phyloP scores from a whole-genome alignment of 306 rosid species.

The Malus fusca region DNA sequence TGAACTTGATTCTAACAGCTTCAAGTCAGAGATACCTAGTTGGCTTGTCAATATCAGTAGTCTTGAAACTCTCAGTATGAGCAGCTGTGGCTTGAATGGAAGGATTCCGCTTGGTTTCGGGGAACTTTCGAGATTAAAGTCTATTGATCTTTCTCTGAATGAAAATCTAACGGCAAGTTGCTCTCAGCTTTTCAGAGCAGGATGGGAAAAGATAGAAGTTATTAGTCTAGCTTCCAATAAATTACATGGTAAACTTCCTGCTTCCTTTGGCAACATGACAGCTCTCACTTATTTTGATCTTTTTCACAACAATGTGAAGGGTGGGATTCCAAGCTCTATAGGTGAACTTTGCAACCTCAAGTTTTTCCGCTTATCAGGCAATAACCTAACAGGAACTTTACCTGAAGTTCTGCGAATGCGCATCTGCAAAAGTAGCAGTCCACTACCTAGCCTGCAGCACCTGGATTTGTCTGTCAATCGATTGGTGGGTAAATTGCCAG shows the following conservation, averaged over 20 bases:
- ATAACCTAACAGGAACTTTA: slow-evolving; percentile 26
- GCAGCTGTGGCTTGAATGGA: slow-evolving; percentile 14
- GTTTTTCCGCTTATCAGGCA: neutral
- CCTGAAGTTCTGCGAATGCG: slow-evolving; percentile 28
- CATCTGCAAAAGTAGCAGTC: slow-evolving; percentile 3
- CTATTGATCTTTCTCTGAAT: slow-evolving; percentile 10
- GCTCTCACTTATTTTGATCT: slow-evolving; percentile 23
- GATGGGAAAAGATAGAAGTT: slow-evolving; percentile 27
- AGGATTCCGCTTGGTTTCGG: slow-evolving; percentile 39
- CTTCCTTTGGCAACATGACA: slow-evolving; percentile 37
- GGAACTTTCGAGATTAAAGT: slow-evolving; percentile 22
- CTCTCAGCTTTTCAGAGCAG: slow-evolving; percentile 21
- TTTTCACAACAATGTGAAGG: neutral
- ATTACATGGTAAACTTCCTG: slow-evolving; percentile 31
- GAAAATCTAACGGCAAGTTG: slow-evolving; percentile 25
- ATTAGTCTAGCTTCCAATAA: slow-evolving; percentile 8
- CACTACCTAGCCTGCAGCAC: slow-evolving; percentile 10
- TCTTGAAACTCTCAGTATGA: slow-evolving; percentile 18
- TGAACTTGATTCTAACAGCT: slow-evolving; percentile 11
- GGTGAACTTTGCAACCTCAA: slow-evolving; percentile 25
- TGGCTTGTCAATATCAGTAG: slow-evolving; percentile 38
- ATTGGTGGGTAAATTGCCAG: slow-evolving; percentile 26
- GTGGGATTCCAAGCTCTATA: slow-evolving; percentile 32
- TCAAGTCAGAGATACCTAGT: slow-evolving; percentile 29
- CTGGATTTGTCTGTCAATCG: slow-evolving; percentile 13